Evolutionary conservation across 352 stramenopile species (phyloP).

Genomic region (Elongisporangium prolatum): DNA sequence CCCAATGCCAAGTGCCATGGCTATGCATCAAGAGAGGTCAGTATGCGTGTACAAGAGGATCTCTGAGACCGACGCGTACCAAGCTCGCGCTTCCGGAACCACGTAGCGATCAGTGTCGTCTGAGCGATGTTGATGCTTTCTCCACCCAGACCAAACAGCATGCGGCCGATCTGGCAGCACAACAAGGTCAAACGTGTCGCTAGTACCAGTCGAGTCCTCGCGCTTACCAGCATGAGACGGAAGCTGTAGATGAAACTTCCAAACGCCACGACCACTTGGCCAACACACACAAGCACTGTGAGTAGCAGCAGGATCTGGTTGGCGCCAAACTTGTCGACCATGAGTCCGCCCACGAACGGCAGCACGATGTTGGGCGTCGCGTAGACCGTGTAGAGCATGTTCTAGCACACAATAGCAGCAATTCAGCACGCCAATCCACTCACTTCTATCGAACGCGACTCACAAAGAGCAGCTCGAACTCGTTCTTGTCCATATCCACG

Average conservation of each 20-base stretch:
- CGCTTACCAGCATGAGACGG: constrained; percentile 32
- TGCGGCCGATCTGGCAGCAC: constrained; percentile 49
- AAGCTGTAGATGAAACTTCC: constrained; percentile 40
- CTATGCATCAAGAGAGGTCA: constrained; percentile 12
- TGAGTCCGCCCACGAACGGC: constrained; percentile 75
- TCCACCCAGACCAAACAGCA: constrained; percentile 81
- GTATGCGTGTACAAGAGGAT: neutral
- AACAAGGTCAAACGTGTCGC: constrained; percentile 11
- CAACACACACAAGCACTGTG: constrained; percentile 42
- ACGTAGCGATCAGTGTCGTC: constrained; percentile 67
- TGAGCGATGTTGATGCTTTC: constrained; percentile 75
- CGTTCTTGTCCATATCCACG: constrained; percentile 17
- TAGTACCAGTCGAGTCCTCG: neutral
- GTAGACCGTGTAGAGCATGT: constrained; percentile 84
- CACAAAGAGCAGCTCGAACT: constrained; percentile 41
- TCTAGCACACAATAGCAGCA: constrained; percentile 24
- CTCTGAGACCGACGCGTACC: constrained; percentile 12
- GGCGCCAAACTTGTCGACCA: constrained; percentile 71
- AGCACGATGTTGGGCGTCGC: constrained; percentile 81
- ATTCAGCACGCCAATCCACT: too few relatives aligned
- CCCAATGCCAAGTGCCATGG: constrained; percentile 76
- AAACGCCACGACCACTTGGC: constrained; percentile 66
- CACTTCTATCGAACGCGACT: neutral
- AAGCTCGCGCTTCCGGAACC: constrained; percentile 80
- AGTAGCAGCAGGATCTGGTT: constrained; percentile 60